A percentile compares a stretch with the other conserved stretches of the same genome.
Evolutionary conservation across 1,284 basidiomycete species (phyloP).

Genomic region (Trametes sp.): DNA sequence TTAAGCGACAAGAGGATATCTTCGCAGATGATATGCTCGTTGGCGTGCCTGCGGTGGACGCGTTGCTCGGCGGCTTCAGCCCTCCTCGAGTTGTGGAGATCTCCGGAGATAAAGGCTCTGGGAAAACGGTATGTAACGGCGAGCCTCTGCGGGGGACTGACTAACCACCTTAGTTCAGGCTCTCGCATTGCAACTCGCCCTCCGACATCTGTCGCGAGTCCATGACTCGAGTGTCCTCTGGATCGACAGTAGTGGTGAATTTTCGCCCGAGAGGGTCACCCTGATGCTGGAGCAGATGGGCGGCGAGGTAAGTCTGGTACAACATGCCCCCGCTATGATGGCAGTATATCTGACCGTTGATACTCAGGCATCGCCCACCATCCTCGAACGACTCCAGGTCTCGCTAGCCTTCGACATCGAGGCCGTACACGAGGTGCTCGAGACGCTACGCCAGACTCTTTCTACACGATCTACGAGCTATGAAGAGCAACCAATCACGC

Average conservation of each 20-base stretch:
- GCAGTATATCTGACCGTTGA: background rate
- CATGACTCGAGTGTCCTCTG: slow-evolving; percentile 56
- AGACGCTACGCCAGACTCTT: slow-evolving; percentile 35
- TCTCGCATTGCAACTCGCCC: slow-evolving; percentile 62
- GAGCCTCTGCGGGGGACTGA: background rate
- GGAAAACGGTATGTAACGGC: slow-evolving; percentile 63
- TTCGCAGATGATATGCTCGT: slow-evolving; percentile 39
- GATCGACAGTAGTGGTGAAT: slow-evolving; percentile 76
- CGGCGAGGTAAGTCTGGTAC: slow-evolving; percentile 43
- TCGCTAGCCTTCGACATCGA: slow-evolving; percentile 67
- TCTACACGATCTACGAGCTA: slow-evolving; percentile 20
- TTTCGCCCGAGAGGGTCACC: slow-evolving; percentile 59
- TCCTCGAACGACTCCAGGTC: slow-evolving; percentile 50
- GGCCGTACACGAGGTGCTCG: slow-evolving; percentile 56
- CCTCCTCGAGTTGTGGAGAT: slow-evolving; percentile 65
- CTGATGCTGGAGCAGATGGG: slow-evolving; percentile 46
- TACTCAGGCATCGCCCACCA: slow-evolving; percentile 32
- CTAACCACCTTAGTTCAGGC: slow-evolving; percentile 46
- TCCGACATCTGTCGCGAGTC: slow-evolving; percentile 55
- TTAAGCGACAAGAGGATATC: slow-evolving; percentile 35
- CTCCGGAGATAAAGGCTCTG: slow-evolving; percentile 65
- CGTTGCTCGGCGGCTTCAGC: slow-evolving; percentile 55
- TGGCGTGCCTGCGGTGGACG: slow-evolving; percentile 58
- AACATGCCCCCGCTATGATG: background rate
- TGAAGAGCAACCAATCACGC: slow-evolving; percentile 32